Base-by-base conservation (phyloP, 2,329 filamentous ascomycete species). In the Raffaelea albimanens region DNA sequence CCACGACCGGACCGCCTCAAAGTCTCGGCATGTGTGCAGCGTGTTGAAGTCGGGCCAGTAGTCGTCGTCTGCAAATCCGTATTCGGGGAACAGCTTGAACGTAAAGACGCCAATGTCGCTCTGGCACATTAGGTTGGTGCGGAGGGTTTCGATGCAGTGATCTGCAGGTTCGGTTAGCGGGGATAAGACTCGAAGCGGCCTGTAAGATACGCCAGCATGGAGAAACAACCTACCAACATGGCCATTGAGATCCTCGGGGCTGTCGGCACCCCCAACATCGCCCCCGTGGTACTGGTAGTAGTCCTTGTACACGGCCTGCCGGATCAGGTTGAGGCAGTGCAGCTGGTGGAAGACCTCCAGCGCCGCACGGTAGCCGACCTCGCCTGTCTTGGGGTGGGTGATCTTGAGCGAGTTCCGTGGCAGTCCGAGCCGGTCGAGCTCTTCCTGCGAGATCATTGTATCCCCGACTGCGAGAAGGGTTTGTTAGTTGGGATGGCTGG, bases 391-490 rank as follows among this genome's bases (percentile, higher is more conserved):
- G 5, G 76, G 72, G 53, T 81, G 66, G 10, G 70, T 73, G 52
- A 78, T 71, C 55, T 70, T 72, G n/a, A 80, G 64, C 1, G 74
- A 75, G 20, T 69, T 62, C 2, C 72, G 71, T 52, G 78, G 73
- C 4, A 73, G 63, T 4, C 70, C 70, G 1, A 82, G 68, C 20
- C 69, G 70, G 38, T 69, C 61, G 23, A 80, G 70, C 55, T 81
- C 76, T 5, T 69, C 63, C 20, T 68, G 63, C 1, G 71, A 71
- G 45, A 82, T 74, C 70, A 79, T 78, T 55, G 77, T 75, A 57
- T 82, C 77, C 34, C 77, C 77, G 22, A 82, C 76, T 76, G 16
- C n/a, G n/a, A n/a, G n/a, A n/a, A n/a, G n/a, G n/a, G n/a, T n/a
- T n/a, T n/a, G n/a, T n/a, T n/a, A n/a, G n/a, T 20, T 21, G 34